Conservation (phyloP, 257 asterid genomes). For the Cruciata laevipes region DNA sequence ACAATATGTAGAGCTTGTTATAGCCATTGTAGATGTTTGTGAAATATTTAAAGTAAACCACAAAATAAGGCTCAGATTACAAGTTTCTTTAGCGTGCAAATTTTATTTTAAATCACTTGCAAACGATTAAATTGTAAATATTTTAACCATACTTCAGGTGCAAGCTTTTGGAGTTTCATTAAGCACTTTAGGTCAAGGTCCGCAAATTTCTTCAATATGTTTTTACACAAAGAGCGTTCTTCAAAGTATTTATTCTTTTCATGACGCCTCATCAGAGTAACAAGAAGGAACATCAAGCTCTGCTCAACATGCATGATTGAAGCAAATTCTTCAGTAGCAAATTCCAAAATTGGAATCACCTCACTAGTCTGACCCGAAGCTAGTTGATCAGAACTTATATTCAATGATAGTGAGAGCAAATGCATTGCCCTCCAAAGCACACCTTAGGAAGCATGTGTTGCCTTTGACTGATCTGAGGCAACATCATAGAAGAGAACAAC, state of each 20-base stretch:
- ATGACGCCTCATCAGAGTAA: conserved; percentile 67
- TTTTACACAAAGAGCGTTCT: conserved; percentile 59
- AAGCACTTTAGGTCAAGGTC: conserved; percentile 75
- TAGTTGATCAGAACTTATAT: conserved; percentile 56
- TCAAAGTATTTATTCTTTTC: conserved; percentile 40
- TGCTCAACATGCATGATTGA: conserved; percentile 54
- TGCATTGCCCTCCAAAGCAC: conserved; percentile 76
- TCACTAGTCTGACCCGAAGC: conserved; percentile 46
- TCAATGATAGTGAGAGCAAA: conserved; percentile 73
- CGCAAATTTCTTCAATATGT: conserved; percentile 54
- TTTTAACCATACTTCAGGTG: too few species aligned
- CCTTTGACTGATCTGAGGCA: conserved; percentile 40
- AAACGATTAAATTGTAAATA: too few species aligned
- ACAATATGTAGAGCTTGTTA: too few species aligned
- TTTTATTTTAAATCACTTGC: too few species aligned
- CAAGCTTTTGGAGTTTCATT: conserved; percentile 61
- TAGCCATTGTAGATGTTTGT: too few species aligned
- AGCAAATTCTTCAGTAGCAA: conserved; percentile 63
- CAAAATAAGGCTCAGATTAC: too few species aligned
- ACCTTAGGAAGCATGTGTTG: conserved; percentile 76
- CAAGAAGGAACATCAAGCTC: conserved; percentile 87
- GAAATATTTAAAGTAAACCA: too few species aligned
- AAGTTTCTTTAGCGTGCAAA: too few species aligned
- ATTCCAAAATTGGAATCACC: conserved; percentile 65
- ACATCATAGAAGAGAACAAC: conserved; percentile 70